Evolutionary conservation across 192 early-diverging fungal species (phyloP).

Genomic region (Rhizoclosmatium sp.): DNA sequence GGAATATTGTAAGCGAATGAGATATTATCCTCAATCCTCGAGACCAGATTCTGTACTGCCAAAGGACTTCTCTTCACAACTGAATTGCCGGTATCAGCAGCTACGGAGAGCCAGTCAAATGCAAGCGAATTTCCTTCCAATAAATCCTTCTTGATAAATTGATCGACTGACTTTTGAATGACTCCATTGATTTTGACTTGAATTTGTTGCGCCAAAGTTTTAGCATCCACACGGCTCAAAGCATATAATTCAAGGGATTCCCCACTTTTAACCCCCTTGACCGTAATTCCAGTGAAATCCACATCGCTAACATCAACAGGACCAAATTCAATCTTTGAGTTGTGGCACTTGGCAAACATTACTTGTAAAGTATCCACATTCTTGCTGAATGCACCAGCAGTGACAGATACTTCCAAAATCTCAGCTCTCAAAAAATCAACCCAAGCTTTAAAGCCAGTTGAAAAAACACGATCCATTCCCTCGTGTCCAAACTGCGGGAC

Average conservation of each 20-base stretch:
- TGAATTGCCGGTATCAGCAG: not conserved
- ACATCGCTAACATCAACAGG: slow-evolving; percentile 2
- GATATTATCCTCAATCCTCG: slow-evolving; percentile 23
- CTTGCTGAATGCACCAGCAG: not conserved
- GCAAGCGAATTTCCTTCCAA: not conserved
- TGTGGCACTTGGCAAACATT: not conserved
- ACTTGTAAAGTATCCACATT: slow-evolving; percentile 13
- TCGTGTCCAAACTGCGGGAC: slow-evolving; percentile 23
- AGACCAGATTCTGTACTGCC: not conserved
- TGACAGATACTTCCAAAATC: not conserved
- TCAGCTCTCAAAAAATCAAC: slow-evolving; percentile 10
- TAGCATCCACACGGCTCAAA: not conserved
- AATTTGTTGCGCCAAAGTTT: not conserved
- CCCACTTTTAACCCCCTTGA: slow-evolving; percentile 15
- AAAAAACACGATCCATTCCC: slow-evolving; percentile 24
- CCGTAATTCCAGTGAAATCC: not conserved
- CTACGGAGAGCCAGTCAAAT: slow-evolving; percentile 10
- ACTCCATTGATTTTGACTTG: slow-evolving; percentile 20
- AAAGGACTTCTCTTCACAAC: not conserved
- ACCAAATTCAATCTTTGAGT: not conserved
- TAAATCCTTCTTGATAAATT: not conserved
- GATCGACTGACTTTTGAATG: not conserved
- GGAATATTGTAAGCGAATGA: slow-evolving; percentile 25
- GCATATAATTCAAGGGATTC: slow-evolving; percentile 10
- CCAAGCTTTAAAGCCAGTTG: slow-evolving; percentile 17